Conservation (phyloP, 108 stramenopile genomes). For the Schizochytrium sp. region DNA sequence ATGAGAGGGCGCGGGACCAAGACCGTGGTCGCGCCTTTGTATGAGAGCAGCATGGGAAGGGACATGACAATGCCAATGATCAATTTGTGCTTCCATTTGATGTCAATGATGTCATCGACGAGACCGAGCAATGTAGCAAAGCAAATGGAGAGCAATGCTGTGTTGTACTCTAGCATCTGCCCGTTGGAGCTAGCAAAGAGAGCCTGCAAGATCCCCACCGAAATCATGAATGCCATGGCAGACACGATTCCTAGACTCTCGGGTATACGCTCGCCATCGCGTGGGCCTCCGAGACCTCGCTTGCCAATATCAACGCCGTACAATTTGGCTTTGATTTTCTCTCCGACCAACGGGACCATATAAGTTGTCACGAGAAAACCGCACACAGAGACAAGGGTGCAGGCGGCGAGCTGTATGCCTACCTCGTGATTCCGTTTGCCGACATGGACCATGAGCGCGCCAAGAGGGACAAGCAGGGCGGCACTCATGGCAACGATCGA, state of each 20-base stretch:
- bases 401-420: background rate
- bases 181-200: background rate
- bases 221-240: background rate
- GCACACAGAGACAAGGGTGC: background rate
- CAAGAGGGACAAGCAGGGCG: background rate
- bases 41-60: constrained; percentile 83
- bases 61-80: constrained; percentile 82
- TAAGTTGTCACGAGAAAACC: background rate
- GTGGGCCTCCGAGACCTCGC: background rate
- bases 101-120: constrained; percentile 89
- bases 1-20: constrained; percentile 62
- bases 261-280: background rate
- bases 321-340: background rate
- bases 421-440: background rate
- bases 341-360: background rate
- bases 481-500: background rate
- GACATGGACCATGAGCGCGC: background rate
- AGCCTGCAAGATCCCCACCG: background rate
- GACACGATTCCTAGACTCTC: background rate
- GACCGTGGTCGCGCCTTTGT: constrained; percentile 82
- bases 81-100: constrained; percentile 95
- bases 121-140: constrained; percentile 95
- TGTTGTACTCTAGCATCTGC: constrained; percentile 29
- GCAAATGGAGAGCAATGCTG: constrained; percentile 83
- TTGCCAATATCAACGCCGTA: constrained; percentile 16